These are phyloP conservation scores for Vitellaria paradoxa DNA, from an alignment of 179 eudicot species.

Conservation along the genomic window DNA sequence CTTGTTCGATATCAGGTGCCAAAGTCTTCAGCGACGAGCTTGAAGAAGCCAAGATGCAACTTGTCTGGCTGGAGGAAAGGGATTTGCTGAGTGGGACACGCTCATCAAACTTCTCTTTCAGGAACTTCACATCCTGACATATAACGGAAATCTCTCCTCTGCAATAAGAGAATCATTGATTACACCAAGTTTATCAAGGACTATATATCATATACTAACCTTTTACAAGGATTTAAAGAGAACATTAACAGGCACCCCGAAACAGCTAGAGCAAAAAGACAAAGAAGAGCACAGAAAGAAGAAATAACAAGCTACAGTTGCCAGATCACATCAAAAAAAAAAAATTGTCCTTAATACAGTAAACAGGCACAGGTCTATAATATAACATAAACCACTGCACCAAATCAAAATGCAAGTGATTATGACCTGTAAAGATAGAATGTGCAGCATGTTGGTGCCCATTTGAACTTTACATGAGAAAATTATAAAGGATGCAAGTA, in stretches of 20 bases:
- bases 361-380: background rate
- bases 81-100: conserved; percentile 53
- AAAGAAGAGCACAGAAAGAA: background rate
- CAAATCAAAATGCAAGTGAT: no score
- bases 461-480: no score
- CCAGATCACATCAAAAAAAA: background rate
- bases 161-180: conserved; percentile 20
- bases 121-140: conserved; percentile 67
- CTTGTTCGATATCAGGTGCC: conserved; percentile 30
- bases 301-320: background rate
- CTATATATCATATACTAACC: background rate
- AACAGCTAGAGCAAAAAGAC: background rate
- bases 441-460: no score
- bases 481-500: no score
- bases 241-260: background rate
- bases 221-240: background rate
- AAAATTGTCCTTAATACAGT: background rate
- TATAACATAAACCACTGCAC: background rate
- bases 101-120: conserved; percentile 70
- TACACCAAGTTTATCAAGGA: background rate
- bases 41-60: conserved; percentile 53
- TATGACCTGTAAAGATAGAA: no score
- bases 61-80: conserved; percentile 52
- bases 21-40: conserved; percentile 43
- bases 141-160: conserved; percentile 93